Evolutionary conservation across 2,329 filamentous ascomycete species (phyloP).

Genomic region (Diaporthe sp.): DNA sequence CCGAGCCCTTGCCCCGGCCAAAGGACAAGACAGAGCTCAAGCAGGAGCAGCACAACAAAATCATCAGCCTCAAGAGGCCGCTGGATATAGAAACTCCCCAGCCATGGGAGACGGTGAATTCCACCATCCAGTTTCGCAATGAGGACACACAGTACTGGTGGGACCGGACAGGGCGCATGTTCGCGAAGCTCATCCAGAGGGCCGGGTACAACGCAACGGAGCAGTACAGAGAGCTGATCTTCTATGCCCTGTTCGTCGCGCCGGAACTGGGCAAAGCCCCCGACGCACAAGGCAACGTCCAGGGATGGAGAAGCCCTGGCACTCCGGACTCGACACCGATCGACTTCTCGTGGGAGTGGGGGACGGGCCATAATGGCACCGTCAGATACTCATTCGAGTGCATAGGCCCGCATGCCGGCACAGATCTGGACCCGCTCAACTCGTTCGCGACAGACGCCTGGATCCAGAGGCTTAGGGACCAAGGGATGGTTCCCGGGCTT

Average conservation of each 20-base stretch:
- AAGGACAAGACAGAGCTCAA: constrained; percentile 7
- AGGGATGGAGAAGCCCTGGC: constrained; percentile 38
- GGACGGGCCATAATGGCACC: constrained; percentile 36
- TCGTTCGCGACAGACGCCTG: constrained; percentile 35
- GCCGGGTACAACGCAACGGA: constrained; percentile 39
- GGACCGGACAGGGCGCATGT: constrained; percentile 39
- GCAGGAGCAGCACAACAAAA: background rate
- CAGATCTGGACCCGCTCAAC: constrained; percentile 38
- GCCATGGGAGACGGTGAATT: constrained; percentile 39
- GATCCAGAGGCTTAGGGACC: constrained; percentile 36
- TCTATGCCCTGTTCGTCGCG: constrained; percentile 39
- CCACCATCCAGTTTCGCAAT: constrained; percentile 37
- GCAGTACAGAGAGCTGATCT: constrained; percentile 41
- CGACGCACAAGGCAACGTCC: constrained; percentile 31
- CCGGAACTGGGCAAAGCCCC: constrained; percentile 39
- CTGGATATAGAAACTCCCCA: background rate
- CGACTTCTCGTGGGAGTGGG: constrained; percentile 41
- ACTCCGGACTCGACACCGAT: constrained; percentile 40
- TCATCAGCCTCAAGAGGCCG: background rate
- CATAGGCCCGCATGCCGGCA: constrained; percentile 39
- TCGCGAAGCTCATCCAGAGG: constrained; percentile 40
- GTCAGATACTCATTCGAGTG: constrained; percentile 41
- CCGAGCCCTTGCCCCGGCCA: background rate
- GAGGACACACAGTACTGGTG: constrained; percentile 41
- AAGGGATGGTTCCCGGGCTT: constrained; percentile 38